phyloP scores from a whole-genome alignment of 2,329 filamentous ascomycete species.

The Nothophaeocryptopus gaeumannii region DNA sequence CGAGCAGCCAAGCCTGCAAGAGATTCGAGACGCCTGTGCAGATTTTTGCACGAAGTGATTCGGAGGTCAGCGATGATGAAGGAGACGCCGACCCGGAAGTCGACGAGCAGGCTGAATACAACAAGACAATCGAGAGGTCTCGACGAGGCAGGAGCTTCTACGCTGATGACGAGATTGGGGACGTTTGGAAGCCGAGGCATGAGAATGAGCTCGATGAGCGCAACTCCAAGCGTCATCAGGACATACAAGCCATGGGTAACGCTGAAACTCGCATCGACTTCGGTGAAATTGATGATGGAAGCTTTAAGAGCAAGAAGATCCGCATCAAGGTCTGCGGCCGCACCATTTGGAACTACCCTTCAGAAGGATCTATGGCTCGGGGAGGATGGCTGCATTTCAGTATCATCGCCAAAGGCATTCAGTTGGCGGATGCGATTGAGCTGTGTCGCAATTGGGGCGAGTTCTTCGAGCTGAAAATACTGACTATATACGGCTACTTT shows the following conservation, averaged over 20 bases:
- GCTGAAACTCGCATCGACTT: slow-evolving; percentile 35
- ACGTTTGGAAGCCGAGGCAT: slow-evolving; percentile 33
- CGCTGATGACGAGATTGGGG: not conserved
- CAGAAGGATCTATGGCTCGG: slow-evolving; percentile 46
- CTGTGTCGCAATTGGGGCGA: slow-evolving; percentile 53
- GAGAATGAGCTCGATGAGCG: slow-evolving; percentile 33
- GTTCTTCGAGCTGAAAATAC: slow-evolving; percentile 49
- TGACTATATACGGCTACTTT: slow-evolving; percentile 48
- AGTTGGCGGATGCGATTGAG: slow-evolving; percentile 45
- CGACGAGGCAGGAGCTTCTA: not conserved
- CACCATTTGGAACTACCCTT: slow-evolving; percentile 53
- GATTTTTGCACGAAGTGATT: slow-evolving; percentile 46
- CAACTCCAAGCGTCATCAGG: slow-evolving; percentile 8
- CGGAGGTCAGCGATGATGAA: slow-evolving; percentile 36
- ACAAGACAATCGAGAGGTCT: slow-evolving; percentile 12
- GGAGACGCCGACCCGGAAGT: slow-evolving; percentile 25
- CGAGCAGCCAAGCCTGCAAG: slow-evolving; percentile 49
- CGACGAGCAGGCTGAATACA: slow-evolving; percentile 20
- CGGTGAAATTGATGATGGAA: slow-evolving; percentile 36
- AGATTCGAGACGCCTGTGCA: slow-evolving; percentile 52
- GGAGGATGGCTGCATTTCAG: slow-evolving; percentile 53
- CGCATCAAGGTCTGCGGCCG: slow-evolving; percentile 49
- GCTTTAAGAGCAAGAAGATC: slow-evolving; percentile 39
- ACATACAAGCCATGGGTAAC: not conserved
- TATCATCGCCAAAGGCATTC: slow-evolving; percentile 50